Conservation (phyloP, 2,329 filamentous ascomycete genomes). For the Rachicladosporium sp. region DNA sequence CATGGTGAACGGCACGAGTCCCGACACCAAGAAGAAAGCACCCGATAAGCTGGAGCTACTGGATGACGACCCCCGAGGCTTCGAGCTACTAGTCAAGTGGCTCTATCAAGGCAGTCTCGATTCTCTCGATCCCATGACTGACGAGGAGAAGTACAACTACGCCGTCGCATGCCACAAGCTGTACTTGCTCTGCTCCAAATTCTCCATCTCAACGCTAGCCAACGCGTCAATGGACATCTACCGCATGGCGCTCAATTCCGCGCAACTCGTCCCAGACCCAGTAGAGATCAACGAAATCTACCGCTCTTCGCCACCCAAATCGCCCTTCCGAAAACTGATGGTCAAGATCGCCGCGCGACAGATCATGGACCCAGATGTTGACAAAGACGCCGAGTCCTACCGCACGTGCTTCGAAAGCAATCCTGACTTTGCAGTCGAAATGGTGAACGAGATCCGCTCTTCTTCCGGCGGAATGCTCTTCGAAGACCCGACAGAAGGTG, state of each 20-base stretch:
- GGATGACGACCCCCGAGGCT: constrained; percentile 39
- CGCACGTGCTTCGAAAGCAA: constrained; percentile 37
- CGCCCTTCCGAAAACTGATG: constrained; percentile 39
- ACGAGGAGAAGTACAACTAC: constrained; percentile 41
- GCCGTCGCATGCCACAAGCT: constrained; percentile 42
- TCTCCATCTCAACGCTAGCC: constrained; percentile 39
- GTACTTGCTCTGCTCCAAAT: constrained; percentile 39
- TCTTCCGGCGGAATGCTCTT: constrained; percentile 40
- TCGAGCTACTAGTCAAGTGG: constrained; percentile 44
- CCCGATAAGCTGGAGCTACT: constrained; percentile 33
- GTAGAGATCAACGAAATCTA: constrained; percentile 45
- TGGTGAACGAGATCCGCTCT: constrained; percentile 39
- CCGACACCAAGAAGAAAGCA: too few relatives aligned
- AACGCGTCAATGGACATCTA: constrained; percentile 45
- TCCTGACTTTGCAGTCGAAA: constrained; percentile 41
- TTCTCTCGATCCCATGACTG: constrained; percentile 35
- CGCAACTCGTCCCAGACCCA: constrained; percentile 40
- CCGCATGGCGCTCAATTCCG: constrained; percentile 36
- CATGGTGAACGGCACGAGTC: too few relatives aligned
- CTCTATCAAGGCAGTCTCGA: constrained; percentile 43
- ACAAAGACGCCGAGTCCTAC: constrained; percentile 38
- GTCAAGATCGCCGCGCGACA: constrained; percentile 42
- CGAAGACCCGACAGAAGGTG: constrained; percentile 37
- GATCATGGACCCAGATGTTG: constrained; percentile 43
- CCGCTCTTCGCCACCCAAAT: constrained; percentile 30